These are phyloP conservation scores for Naegleria lovaniensis DNA, from an alignment of 208 protist genomes.

Conservation along the genomic window DNA sequence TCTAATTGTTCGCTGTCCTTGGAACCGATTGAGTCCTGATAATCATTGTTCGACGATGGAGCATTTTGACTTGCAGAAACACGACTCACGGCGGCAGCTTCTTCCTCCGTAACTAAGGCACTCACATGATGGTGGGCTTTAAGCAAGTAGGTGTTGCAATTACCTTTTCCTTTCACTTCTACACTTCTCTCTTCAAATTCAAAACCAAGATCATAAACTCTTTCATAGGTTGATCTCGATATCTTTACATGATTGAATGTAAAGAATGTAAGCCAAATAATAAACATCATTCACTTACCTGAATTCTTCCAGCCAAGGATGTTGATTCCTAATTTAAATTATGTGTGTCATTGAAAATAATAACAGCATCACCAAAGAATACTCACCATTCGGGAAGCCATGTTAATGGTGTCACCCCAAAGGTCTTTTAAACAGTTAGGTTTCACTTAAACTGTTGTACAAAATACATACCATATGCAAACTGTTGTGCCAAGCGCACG, in stretches of 20 bases:
- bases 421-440: no score
- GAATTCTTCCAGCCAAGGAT: no score
- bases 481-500: no score
- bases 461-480: no score
- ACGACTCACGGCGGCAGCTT: background rate
- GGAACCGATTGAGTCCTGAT: background rate
- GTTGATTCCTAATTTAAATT: no score
- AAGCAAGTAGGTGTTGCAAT: background rate
- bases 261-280: no score
- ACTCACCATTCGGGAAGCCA: constrained; percentile 25
- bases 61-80: background rate
- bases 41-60: background rate
- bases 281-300: no score
- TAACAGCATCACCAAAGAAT: background rate
- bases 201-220: background rate
- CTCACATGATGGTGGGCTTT: background rate
- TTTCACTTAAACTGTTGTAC: no score
- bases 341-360: no score
- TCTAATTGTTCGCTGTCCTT: background rate
- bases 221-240: background rate
- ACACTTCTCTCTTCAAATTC: background rate
- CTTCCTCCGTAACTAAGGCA: background rate
- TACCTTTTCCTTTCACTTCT: background rate
- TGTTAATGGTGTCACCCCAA: constrained; percentile 19
- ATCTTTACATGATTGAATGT: no score